A percentile compares a stretch with the other conserved stretches of the same genome.
These are phyloP conservation scores for Gracilaria domingensis DNA, from an alignment of 23 red algal genomes.

Conservation along the genomic window DNA sequence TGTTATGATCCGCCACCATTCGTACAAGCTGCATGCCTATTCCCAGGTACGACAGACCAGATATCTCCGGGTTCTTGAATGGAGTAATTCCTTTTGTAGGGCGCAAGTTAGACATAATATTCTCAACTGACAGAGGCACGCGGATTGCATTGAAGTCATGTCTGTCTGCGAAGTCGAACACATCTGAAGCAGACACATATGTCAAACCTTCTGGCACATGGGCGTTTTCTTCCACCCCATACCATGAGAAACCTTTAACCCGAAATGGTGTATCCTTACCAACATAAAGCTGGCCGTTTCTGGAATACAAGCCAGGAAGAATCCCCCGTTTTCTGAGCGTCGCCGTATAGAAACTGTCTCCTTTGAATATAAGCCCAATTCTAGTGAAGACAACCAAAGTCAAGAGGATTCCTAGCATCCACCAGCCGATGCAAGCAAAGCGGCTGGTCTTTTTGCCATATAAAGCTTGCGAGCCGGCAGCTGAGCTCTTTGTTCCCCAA, in stretches of 20 bases:
- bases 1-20: conserved; percentile 53
- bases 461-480: neutral
- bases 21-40: conserved; percentile 41
- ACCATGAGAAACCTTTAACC: conserved; percentile 77
- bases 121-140: conserved; percentile 73
- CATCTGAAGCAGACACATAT: neutral
- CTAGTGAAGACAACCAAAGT: neutral
- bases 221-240: conserved; percentile 41
- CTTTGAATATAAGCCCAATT: conserved; percentile 6
- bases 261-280: conserved; percentile 54
- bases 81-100: neutral
- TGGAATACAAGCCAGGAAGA: conserved; percentile 59
- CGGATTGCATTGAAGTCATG: conserved; percentile 71
- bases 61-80: conserved; percentile 58
- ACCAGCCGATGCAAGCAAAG: neutral
- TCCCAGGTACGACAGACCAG: conserved; percentile 28
- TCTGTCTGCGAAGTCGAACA: conserved; percentile 21
- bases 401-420: neutral
- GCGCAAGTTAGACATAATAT: conserved; percentile 44
- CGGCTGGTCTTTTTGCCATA: conserved; percentile 2
- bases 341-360: conserved; percentile 24
- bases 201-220: conserved; percentile 38
- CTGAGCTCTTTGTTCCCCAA: conserved; percentile 21
- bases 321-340: conserved; percentile 35
- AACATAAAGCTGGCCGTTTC: conserved; percentile 51